Percentiles rank a stretch among this genome's conserved stretches.
These are phyloP conservation scores for Moesziomyces antarcticus DNA, from an alignment of 1,284 basidiomycete species.

Conservation along the genomic window DNA sequence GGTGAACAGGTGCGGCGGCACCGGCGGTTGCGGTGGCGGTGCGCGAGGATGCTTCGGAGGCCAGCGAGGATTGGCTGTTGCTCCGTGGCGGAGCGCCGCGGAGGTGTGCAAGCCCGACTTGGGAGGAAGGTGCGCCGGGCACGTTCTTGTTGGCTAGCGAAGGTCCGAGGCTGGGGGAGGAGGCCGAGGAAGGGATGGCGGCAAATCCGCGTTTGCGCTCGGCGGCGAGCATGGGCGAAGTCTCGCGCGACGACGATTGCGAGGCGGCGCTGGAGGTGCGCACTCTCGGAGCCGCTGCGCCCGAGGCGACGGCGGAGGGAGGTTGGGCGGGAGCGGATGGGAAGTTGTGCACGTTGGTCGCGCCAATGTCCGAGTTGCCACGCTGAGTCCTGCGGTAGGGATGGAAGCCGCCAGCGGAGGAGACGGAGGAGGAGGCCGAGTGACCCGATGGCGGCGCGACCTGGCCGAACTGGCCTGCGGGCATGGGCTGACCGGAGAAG, in stretches of 20 bases:
- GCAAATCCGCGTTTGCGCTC: slow-evolving; percentile 37
- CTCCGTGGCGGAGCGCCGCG: slow-evolving; percentile 40
- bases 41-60: slow-evolving; percentile 29
- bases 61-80: slow-evolving; percentile 44
- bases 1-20: slow-evolving; percentile 16
- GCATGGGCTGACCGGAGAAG: slow-evolving; percentile 30
- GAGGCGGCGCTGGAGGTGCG: slow-evolving; percentile 53
- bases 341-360: slow-evolving; percentile 23
- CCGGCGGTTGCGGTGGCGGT: slow-evolving; percentile 16
- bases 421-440: slow-evolving; percentile 43
- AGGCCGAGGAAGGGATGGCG: slow-evolving; percentile 17
- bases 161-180: slow-evolving; percentile 18
- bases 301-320: slow-evolving; percentile 3
- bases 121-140: slow-evolving; percentile 20
- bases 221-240: slow-evolving; percentile 43
- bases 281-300: slow-evolving; percentile 21
- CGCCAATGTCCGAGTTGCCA: slow-evolving; percentile 44
- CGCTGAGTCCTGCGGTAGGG: slow-evolving; percentile 56
- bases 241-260: slow-evolving; percentile 36
- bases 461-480: slow-evolving; percentile 24
- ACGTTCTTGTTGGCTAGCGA: slow-evolving; percentile 10
- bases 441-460: slow-evolving; percentile 20
- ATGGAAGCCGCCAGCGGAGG: slow-evolving; percentile 52
- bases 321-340: slow-evolving; percentile 14
- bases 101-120: slow-evolving; percentile 42